Base-by-base conservation (phyloP, 208 protist genomes). In the Crithidia mellificae region DNA sequence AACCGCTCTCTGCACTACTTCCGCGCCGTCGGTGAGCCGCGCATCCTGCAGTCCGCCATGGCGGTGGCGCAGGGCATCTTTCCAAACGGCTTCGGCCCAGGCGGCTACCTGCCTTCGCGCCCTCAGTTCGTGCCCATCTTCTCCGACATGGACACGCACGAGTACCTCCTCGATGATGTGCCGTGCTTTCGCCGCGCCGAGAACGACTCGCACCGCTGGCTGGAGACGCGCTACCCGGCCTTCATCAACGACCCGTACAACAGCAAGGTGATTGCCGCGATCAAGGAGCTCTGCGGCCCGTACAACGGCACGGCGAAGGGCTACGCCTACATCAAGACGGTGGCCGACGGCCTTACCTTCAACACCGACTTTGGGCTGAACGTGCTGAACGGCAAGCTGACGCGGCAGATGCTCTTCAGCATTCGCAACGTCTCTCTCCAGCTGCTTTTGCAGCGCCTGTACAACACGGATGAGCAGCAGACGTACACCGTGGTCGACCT, bases 81-180 rank as follows among this genome's bases (percentile, higher is more conserved):
- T 64, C 88, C 88, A 3, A 79, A 91, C 32, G 88, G 88, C 27
- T 94, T 86, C 69, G 88, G 88, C 57, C 85, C 83, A 0, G 83
- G 74, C 22, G 85, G 81, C 20, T 90, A 78, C 68, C 71, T 94
- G 51, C 88, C 88, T 11, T 72, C 74, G 1, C 81, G 81, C 3
- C 88, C 88, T 5, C 88, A 94, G 62, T 94, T 92, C 74, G 82
- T 92, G 22, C 88, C 88, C 34, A 74, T 94, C 54, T 94, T 92
- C 66, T 87, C 85, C 2, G 88, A 94, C 58, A 91, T 94, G 88
- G 82, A 92, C 71, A 90, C 85, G 47, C 88, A 94, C 64, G 88
- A 94, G 72, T 94, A 92, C 64, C 78, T 94, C 29, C 76, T 94
- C 43, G 85, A 94, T 74, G 84, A 94, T 47, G 85, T 94, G 22